phyloP scores from a whole-genome alignment of 179 eudicot genomes.

The Sideroxylon spinosum region DNA sequence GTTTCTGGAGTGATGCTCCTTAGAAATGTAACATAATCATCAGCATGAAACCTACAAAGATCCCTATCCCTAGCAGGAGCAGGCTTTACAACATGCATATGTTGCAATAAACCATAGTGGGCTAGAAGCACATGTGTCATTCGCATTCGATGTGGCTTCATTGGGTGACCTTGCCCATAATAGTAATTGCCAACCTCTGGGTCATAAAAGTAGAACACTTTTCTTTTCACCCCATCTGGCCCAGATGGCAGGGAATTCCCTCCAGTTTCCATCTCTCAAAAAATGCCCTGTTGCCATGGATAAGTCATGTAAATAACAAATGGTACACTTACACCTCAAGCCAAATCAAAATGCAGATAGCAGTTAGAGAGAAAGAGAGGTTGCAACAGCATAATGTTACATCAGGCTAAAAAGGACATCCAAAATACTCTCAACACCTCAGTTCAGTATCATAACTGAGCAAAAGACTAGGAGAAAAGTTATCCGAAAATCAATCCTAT shows the following conservation, averaged over 20 bases:
- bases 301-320: neutral
- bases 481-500: neutral
- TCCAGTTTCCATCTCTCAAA: constrained; percentile 44
- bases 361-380: neutral
- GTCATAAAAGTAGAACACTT: constrained; percentile 67
- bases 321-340: neutral
- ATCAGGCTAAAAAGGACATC: neutral
- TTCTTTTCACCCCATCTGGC: constrained; percentile 60
- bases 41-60: constrained; percentile 66
- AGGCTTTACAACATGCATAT: constrained; percentile 74
- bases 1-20: constrained; percentile 60
- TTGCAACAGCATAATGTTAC: neutral
- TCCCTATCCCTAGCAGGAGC: constrained; percentile 68
- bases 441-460: neutral
- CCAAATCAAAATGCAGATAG: neutral
- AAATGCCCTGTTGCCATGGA: neutral
- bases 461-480: neutral
- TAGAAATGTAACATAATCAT: constrained; percentile 59
- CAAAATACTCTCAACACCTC: neutral
- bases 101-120: constrained; percentile 66
- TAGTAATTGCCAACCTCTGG: constrained; percentile 76
- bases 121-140: constrained; percentile 75
- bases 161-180: constrained; percentile 78
- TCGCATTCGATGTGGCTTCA: constrained; percentile 72
- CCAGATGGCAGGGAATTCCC: constrained; percentile 71